These are phyloP conservation scores for Globisporangium acanthophoron DNA, from an alignment of 352 stramenopile species.

Conservation along the genomic window DNA sequence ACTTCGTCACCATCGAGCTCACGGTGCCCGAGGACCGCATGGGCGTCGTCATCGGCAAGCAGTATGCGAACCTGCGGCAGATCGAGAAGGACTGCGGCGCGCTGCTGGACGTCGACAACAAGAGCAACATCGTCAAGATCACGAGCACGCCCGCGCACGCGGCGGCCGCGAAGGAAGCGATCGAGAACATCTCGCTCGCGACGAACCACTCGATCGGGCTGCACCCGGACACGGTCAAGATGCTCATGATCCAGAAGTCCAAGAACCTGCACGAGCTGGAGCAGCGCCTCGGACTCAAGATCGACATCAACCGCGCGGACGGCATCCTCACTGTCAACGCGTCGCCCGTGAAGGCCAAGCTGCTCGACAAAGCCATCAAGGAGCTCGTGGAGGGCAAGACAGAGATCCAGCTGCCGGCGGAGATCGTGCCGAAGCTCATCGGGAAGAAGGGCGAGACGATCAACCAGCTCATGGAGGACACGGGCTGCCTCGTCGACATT, in stretches of 20 bases:
- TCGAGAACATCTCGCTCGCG: constrained; percentile 70
- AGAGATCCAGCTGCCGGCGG: constrained; percentile 55
- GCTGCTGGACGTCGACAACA: constrained; percentile 60
- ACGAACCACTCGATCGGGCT: constrained; percentile 62
- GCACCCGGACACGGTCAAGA: constrained; percentile 69
- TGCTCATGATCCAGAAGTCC: constrained; percentile 72
- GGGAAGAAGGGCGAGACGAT: constrained; percentile 83
- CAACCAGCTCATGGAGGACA: constrained; percentile 81
- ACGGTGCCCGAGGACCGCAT: constrained; percentile 55
- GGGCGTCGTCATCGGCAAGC: constrained; percentile 61
- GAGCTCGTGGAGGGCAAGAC: constrained; percentile 46
- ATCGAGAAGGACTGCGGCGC: constrained; percentile 52
- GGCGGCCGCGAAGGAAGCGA: constrained; percentile 27
- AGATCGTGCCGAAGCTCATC: constrained; percentile 81
- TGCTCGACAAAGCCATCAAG: constrained; percentile 50
- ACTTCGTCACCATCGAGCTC: constrained; percentile 53
- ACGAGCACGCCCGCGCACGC: constrained; percentile 47
- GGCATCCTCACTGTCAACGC: constrained; percentile 52
- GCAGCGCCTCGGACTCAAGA: constrained; percentile 46
- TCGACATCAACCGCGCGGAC: constrained; percentile 68
- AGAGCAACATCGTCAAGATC: constrained; percentile 45
- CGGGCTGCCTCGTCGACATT: constrained; percentile 66
- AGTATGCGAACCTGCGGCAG: constrained; percentile 47
- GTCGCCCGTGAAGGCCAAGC: constrained; percentile 41
- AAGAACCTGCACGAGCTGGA: constrained; percentile 70